Evolutionary conservation across 2,329 filamentous ascomycete genomes (phyloP).

Genomic region (Coniosporium tulheliwenetii): DNA sequence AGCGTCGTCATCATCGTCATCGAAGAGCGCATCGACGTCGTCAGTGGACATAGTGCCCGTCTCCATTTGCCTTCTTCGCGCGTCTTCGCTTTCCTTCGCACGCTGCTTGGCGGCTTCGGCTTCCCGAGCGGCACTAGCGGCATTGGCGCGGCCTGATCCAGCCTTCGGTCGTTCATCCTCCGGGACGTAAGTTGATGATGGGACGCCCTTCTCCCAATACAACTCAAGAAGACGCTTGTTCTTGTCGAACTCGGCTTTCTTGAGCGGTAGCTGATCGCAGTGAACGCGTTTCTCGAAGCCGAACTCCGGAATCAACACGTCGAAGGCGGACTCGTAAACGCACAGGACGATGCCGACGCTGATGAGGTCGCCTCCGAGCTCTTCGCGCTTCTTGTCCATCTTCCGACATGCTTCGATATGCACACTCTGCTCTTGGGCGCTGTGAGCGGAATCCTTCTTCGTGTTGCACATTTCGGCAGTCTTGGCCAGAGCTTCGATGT

Average conservation of each 20-base stretch:
- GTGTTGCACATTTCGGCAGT: constrained; percentile 93
- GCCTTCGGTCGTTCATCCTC: constrained; percentile 93
- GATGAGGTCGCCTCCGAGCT: constrained; percentile 79
- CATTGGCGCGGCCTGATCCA: constrained; percentile 57
- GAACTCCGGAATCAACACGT: constrained; percentile 94
- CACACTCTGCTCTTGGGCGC: constrained; percentile 94
- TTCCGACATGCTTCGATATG: constrained; percentile 94
- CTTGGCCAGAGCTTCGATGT: constrained; percentile 77
- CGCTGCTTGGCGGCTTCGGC: constrained; percentile 69
- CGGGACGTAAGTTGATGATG: constrained; percentile 87
- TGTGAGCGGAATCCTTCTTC: constrained; percentile 97
- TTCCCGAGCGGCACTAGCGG: constrained; percentile 60
- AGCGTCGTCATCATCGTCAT: constrained; percentile 69
- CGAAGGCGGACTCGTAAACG: constrained; percentile 97
- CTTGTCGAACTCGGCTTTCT: constrained; percentile 99
- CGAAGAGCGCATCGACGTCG: constrained; percentile 89
- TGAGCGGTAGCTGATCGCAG: constrained; percentile 90
- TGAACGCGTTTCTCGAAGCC: constrained; percentile 99
- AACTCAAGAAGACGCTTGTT: constrained; percentile 86
- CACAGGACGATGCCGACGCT: constrained; percentile 91
- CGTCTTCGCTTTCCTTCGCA: constrained; percentile 78
- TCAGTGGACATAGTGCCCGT: constrained; percentile 88
- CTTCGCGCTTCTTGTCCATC: constrained; percentile 84
- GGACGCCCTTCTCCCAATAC: constrained; percentile 99
- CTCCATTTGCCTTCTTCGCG: constrained; percentile 82